phyloP scores from a whole-genome alignment of 1,284 basidiomycete species.

The Ustilago tritici region DNA sequence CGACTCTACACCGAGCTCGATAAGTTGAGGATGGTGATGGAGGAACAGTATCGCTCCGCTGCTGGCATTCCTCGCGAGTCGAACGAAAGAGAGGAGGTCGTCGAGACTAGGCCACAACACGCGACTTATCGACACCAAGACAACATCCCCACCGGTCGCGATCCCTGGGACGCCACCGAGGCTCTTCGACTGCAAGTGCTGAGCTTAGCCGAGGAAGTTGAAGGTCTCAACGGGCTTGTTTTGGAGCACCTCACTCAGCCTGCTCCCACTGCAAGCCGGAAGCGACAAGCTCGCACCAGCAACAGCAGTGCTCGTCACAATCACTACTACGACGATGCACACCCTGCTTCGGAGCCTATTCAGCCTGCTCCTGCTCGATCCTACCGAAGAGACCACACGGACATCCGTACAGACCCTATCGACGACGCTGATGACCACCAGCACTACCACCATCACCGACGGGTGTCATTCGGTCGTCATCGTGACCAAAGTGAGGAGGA shows the following conservation, averaged over 20 bases:
- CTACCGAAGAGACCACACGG: constrained; percentile 5
- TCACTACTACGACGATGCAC: constrained; percentile 20
- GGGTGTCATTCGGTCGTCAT: constrained; percentile 23
- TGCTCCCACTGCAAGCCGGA: background rate
- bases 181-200: constrained; percentile 45
- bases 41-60: constrained; percentile 40
- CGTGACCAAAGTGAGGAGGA: constrained; percentile 25
- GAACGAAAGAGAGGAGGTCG: background rate
- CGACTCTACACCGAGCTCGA: constrained; percentile 50
- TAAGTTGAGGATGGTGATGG: constrained; percentile 39
- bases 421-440: constrained; percentile 18
- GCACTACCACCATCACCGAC: constrained; percentile 21
- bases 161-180: constrained; percentile 52
- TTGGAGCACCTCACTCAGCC: constrained; percentile 27
- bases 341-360: constrained; percentile 41
- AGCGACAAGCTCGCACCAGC: constrained; percentile 12
- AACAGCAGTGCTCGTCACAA: constrained; percentile 7
- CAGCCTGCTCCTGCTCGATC: constrained; percentile 7
- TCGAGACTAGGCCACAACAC: constrained; percentile 9
- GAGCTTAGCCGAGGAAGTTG: constrained; percentile 39
- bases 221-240: constrained; percentile 47
- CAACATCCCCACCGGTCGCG: constrained; percentile 25
- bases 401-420: constrained; percentile 34
- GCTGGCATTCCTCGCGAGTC: constrained; percentile 4
- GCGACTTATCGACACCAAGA: constrained; percentile 29